Conservation (phyloP, 371 early-diverging fungal genomes). For the Blastocladiella emersonii region DNA sequence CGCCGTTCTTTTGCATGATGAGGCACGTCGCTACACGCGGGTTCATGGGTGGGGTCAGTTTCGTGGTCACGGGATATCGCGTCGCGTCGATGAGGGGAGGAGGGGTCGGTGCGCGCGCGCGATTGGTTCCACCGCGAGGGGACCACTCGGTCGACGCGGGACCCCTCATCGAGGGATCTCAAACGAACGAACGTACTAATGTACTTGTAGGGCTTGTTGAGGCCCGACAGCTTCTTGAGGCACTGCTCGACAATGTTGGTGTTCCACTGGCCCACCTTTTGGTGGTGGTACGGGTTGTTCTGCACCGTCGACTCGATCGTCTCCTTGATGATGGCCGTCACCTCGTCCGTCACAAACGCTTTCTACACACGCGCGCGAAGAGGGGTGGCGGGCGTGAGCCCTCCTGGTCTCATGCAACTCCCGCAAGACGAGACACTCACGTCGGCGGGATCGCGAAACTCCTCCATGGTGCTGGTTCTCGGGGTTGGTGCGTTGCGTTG, state of each 20-base stretch:
- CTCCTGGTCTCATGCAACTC: background rate
- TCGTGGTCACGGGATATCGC: too few species aligned
- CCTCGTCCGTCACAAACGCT: slow-evolving; percentile 34
- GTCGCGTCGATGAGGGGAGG: too few species aligned
- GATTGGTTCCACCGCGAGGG: too few species aligned
- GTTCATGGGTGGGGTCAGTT: slow-evolving; percentile 2
- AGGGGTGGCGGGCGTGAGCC: too few species aligned
- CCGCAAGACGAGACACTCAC: background rate
- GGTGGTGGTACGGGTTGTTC: slow-evolving; percentile 49
- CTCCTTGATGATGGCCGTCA: slow-evolving; percentile 39
- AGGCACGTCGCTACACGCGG: slow-evolving; percentile 40
- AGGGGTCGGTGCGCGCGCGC: too few species aligned
- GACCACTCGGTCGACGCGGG: too few species aligned
- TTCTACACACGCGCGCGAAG: too few species aligned
- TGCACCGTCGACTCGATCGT: slow-evolving; percentile 41
- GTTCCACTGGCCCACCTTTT: slow-evolving; percentile 54
- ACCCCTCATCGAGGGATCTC: too few species aligned
- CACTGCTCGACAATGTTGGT: slow-evolving; percentile 46
- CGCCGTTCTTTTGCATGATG: slow-evolving; percentile 61
- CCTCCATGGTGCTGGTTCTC: background rate
- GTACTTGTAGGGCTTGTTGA: slow-evolving; percentile 57
- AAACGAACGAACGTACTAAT: slow-evolving; percentile 29
- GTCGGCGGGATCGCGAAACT: slow-evolving; percentile 1
- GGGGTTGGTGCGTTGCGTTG: too few species aligned
- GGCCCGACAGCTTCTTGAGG: slow-evolving; percentile 41